Base-by-base conservation (phyloP, 352 stramenopile species). In the Phytophthora pseudosyringae region DNA sequence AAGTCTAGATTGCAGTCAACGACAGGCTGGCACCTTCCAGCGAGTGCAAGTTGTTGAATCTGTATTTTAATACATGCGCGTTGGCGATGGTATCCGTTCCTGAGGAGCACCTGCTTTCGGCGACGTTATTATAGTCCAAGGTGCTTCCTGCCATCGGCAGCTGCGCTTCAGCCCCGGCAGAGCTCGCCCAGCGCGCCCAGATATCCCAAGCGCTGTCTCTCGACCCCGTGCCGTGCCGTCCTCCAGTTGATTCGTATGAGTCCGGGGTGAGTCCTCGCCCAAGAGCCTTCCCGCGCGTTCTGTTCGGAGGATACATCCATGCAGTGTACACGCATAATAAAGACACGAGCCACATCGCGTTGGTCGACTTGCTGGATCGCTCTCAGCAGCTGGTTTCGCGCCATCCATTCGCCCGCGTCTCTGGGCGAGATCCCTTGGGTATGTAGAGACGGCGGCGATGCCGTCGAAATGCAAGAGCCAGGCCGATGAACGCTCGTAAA, bases 361-460 rank as follows among this genome's bases (percentile, higher is more conserved):
- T 54, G 28, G 38, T 59, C 41, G 2, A 28, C 39, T 16, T 45
- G 39, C 18, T 46, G 39, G 39, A 28, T 48, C 31, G 54, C 32
- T n/a, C 29, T 38, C 15, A n/a, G 15, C 55, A 47, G 32, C 55
- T 63, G 54, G 43, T 60, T 60, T 60, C 39, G 40, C 40, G 54
- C 10, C 44, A 50, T 33, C 26, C 26, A 36, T 35, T 35, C 44
- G 13, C 9, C 8, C 18, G 16, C 48, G 18, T 43, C 35, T 55
- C 48, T 50, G 26, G 6, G 25, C 44, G 26, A 26, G 29, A 38
- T 50, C 25, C 43, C 31, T 18, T 21, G 31, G 32, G 7, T 12
- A 43, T 56, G 48, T 45, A 60, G 29, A 60, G 52, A 50, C 52
- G 39, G 21, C 35, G 35, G 12, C 35, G 12, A n/a, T 40, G 35